phyloP scores from a whole-genome alignment of 129 eudicot species.

The Lactuca sativa region DNA sequence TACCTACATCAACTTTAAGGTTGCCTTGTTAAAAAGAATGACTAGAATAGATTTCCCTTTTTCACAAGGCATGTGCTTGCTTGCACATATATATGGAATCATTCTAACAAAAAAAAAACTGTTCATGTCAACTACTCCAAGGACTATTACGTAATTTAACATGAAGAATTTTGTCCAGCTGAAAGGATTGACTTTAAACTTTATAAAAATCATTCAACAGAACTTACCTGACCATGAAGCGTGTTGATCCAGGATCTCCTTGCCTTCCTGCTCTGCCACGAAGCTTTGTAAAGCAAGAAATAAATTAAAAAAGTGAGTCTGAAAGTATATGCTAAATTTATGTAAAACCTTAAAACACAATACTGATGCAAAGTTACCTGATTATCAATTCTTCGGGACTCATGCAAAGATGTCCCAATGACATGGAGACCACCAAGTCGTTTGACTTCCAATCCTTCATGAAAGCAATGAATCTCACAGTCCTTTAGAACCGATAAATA shows the following conservation, averaged over 20 bases:
- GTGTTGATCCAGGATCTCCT: constrained; percentile 99
- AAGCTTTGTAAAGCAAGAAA: constrained; percentile 46
- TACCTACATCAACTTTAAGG: neutral
- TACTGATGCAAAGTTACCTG: constrained; percentile 39
- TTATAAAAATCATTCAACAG: neutral
- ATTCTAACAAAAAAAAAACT: too few relatives aligned
- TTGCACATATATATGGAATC: too few relatives aligned
- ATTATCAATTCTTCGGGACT: constrained; percentile 97
- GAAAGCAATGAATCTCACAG: constrained; percentile 80
- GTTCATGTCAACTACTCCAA: too few relatives aligned
- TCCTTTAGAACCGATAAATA: constrained; percentile 76
- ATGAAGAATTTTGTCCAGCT: neutral
- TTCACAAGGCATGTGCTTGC: too few relatives aligned
- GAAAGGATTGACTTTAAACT: constrained; percentile 14
- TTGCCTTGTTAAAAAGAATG: neutral
- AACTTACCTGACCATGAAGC: constrained; percentile 94
- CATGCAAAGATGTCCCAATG: constrained; percentile 95
- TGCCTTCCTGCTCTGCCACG: constrained; percentile 99
- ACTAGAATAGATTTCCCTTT: too few relatives aligned
- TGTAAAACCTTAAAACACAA: too few relatives aligned
- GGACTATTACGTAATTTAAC: neutral
- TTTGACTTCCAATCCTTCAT: constrained; percentile 93
- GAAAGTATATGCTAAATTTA: too few relatives aligned
- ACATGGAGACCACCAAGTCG: constrained; percentile 97
- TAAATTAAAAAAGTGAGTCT: neutral